Conservation (phyloP, 495 filamentous ascomycete genomes). For the Annulohypoxylon moriforme region DNA sequence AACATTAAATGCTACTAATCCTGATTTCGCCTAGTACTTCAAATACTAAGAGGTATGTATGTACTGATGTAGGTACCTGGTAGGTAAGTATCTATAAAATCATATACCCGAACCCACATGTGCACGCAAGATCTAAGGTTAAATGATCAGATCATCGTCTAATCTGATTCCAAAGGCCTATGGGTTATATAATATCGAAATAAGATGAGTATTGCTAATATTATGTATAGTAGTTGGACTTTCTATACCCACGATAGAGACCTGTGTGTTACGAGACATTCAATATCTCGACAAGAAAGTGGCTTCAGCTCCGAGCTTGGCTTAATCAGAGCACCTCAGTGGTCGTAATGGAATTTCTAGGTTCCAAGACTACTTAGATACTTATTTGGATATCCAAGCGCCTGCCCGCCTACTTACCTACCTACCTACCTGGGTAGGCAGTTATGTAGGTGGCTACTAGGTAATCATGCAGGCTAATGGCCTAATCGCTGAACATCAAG, state of each 20-base stretch:
- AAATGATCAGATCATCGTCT: neutral
- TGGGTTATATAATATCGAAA: neutral
- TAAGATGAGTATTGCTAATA: neutral
- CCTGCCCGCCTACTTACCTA: no score
- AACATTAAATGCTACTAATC: neutral
- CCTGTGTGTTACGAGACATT: neutral
- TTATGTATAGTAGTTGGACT: neutral
- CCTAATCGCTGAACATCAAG: neutral
- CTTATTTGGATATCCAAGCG: neutral
- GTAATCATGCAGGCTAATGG: neutral
- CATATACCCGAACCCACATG: slow-evolving; percentile 12
- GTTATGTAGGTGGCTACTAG: neutral
- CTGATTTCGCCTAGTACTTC: neutral
- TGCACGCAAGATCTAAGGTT: slow-evolving; percentile 7
- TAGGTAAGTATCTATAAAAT: neutral
- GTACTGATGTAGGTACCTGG: no score
- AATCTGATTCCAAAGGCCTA: neutral
- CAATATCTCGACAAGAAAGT: slow-evolving; percentile 6
- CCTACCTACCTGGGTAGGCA: neutral
- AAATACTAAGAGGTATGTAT: neutral
- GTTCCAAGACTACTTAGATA: neutral
- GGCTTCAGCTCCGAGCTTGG: neutral
- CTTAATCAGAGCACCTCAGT: neutral
- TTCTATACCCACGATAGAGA: neutral
- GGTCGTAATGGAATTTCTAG: neutral